Base-by-base conservation (phyloP, 2,329 filamentous ascomycete species). In the Trichoderma sp. region DNA sequence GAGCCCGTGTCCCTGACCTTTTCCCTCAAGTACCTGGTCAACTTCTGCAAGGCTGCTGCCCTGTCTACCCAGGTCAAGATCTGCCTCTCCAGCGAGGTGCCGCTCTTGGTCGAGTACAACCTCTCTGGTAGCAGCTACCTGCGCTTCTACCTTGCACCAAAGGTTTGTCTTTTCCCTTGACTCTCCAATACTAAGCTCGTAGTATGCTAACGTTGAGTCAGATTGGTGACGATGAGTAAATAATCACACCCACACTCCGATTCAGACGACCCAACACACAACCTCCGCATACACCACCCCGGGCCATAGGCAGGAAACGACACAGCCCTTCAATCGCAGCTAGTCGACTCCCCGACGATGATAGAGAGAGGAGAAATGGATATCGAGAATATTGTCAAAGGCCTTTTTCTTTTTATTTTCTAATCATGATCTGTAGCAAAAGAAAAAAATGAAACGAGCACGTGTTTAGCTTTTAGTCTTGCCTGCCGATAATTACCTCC, bases 1-100 rank as follows among this genome's bases (percentile, higher is more conserved):
- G 97, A 99, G 88, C 95, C 97, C 69, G 97, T 99, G 77, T 90
- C 94, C 45, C 91, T 99, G 78, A 98, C 96, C 67, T 99, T 99
- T 88, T 98, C 97, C 41, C 93, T 99, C 82, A 99, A 99, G 88
- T 99, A 99, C 87, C 93, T 99, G 3, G 94, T 97, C 89, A 98
- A 98, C 91, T 99, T 99, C 89, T 98, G 97, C 93, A 99, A 99
- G 89, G 97, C 97, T 41, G 93, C 95, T 78, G 92, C 91, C 71
- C 89, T 99, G 77, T 96, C 95, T 53, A 88, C 85, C 80, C 89
- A 90, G 79, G 97, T 99, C 85, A 97, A 94, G 87, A 92, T 99
- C 80, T 97, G 94, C 87, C 90, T 99, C 80, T 98, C 96, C 71
- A 95, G 95, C 85, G 97, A 99, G 86, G 96, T 99, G 69, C 97